Evolutionary conservation across 768 basidiomycete species (phyloP), one percentile per base, ranked within the genome.

Genomic region (Tricholoma flavovirens): DNA sequence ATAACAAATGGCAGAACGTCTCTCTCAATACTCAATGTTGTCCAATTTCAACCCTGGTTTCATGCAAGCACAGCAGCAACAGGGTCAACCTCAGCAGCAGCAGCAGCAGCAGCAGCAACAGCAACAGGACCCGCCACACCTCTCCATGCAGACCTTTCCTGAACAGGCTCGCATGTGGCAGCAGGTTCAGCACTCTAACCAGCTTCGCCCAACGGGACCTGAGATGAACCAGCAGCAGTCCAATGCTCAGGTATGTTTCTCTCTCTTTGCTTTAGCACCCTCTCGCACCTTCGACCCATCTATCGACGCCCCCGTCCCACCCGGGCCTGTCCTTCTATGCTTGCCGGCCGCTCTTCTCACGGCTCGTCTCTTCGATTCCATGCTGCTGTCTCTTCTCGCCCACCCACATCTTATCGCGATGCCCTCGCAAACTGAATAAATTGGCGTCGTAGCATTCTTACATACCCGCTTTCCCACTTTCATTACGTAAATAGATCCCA

Each of bases 1-100:
- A 56, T 65, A 59, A 61, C 72, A 67, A 70, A 84, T 84, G 84
- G 82, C 84, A 67, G 83, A 86, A 80, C 82, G 79, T 69, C 66
- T 76, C 51, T 66, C 76, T 64, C 77, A 75, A 69, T 84, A 83
- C 68, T 59, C 74, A 62, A 81, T 86, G 78, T 70, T 81, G 45
- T 69, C 80, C 56, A 76, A 71, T 68, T 79, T 83, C 69, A 74
- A 72, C 56, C 69, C 73, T 55, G 71, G 60, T 56, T 67, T 80
- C 62, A 71, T 75, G 30, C 73, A 75, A 59, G 79, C 79, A 51
- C 74, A 75, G 53, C 76, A 76, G 55, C 75, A 73, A 52, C 71
- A 75, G 54, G 70, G 71, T 19, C 77, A 77, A 51, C 70, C 71
- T 33, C 75, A 73, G 46, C 71, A 75, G 56, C 76, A 79, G 57